Percentiles rank a stretch among this genome's conserved stretches.
These are phyloP conservation scores for Chlamydomonas sphaeroides DNA, from an alignment of 139 green algal species.

Conservation along the genomic window DNA sequence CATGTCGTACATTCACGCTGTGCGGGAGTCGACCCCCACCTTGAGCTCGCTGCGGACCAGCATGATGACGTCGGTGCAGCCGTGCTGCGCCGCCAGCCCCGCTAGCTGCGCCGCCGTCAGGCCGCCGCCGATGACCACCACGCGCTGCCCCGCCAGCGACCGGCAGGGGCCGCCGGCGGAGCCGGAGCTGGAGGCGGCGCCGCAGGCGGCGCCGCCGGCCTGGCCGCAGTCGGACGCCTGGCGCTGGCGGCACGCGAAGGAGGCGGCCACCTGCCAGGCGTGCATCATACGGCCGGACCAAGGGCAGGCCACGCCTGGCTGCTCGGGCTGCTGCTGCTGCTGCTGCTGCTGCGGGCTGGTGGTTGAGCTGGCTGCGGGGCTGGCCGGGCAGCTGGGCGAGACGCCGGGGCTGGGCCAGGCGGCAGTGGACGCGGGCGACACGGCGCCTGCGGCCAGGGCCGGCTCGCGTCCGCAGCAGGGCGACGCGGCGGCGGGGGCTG, in stretches of 20 bases:
- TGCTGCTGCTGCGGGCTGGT: background rate
- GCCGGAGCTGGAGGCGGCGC: too few species aligned
- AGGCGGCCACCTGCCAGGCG: background rate
- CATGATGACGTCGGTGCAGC: background rate
- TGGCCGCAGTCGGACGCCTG: too few species aligned
- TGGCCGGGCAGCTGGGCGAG: too few species aligned
- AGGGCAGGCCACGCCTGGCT: background rate
- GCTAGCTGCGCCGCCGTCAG: slow-evolving; percentile 34
- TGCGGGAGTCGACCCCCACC: too few species aligned
- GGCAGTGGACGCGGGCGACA: too few species aligned
- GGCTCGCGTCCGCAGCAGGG: too few species aligned
- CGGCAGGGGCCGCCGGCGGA: background rate
- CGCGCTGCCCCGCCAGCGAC: background rate
- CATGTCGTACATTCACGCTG: background rate
- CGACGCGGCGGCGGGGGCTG: too few species aligned
- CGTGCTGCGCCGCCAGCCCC: slow-evolving; percentile 4
- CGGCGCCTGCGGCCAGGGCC: too few species aligned
- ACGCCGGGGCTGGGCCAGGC: too few species aligned
- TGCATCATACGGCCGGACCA: background rate
- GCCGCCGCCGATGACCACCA: slow-evolving; percentile 16
- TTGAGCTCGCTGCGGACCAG: background rate
- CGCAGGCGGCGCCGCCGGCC: too few species aligned
- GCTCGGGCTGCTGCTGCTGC: background rate
- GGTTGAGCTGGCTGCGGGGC: too few species aligned
- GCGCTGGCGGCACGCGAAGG: background rate